Base-by-base conservation (phyloP, 2,329 filamentous ascomycete genomes). In the Botrytis sinoallii region DNA sequence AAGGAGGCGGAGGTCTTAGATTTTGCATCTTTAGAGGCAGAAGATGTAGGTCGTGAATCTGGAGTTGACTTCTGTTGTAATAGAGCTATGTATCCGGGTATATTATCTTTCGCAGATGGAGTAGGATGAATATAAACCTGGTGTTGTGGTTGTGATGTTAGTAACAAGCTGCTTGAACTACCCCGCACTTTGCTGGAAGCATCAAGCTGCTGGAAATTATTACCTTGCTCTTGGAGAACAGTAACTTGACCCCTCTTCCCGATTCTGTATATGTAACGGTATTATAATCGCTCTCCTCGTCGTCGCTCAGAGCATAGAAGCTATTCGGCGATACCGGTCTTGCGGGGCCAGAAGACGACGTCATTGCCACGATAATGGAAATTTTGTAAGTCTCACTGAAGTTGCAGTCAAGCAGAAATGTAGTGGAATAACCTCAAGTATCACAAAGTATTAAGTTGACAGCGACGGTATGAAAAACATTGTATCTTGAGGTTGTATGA, bases 201-300 rank as follows among this genome's bases (percentile, higher is more conserved):
- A 40, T 38, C 9, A 55, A 42, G 38, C 4, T 40, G 42, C 18
- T 44, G 20, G 38, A 69, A 66, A 80, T 85, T 65, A 3, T 25
- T 79, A 93, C 93, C 88, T 98, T 99, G 91, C 94, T 98, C 85
- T 99, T 99, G 32, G 94, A 95, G 80, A 92, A 98, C 22, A 99
- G 86, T 46, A 99, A 86, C 84, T 98, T 99, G 64, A 99, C 96
- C 2, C 95, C 96, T 77, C 89, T 89, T 0, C 93, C 92, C 3
- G 90, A 90, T 77, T 88, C 89, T 6, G 90, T 89, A 80, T 97
- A 93, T 7, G 93, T 92, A 80, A 99, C 94, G 29, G 94, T 98
- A 82, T 97, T 93, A 85, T 99, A 99, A 63, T 93, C 96, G 78
- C 92, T 93, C 83, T 98, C 96, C 76, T 97, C 95, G 80, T 97